A percentile compares a stretch with the other conserved stretches of the same genome.
Conservation (phyloP, 164 flowering plant species). For the Liquidambar formosana region DNA sequence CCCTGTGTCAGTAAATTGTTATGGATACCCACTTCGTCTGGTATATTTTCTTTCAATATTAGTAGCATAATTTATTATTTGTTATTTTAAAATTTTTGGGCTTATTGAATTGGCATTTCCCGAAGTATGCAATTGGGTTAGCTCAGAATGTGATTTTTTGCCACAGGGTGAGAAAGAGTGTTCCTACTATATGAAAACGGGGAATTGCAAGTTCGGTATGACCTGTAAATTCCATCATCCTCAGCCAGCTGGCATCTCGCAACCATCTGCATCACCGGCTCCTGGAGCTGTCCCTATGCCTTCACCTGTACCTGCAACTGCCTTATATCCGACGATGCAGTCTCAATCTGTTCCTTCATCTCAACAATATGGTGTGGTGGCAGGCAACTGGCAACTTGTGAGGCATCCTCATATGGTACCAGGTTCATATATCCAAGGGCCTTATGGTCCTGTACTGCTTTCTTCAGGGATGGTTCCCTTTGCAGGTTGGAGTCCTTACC, state of each 20-base stretch:
- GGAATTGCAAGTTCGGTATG: constrained; percentile 88
- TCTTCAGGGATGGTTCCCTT: constrained; percentile 70
- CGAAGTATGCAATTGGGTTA: not conserved
- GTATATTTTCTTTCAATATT: constrained; percentile 38
- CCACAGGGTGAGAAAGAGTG: constrained; percentile 94
- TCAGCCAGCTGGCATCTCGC: constrained; percentile 46
- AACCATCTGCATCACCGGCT: constrained; percentile 39
- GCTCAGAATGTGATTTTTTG: not conserved
- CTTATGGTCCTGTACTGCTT: constrained; percentile 69
- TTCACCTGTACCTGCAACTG: constrained; percentile 31
- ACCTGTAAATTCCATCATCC: constrained; percentile 98
- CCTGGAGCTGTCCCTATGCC: constrained; percentile 35
- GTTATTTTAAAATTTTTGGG: no score
- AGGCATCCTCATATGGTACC: constrained; percentile 68
- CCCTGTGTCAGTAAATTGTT: constrained; percentile 59
- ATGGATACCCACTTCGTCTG: constrained; percentile 89
- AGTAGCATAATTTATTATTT: not conserved
- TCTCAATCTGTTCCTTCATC: constrained; percentile 58
- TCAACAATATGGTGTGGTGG: constrained; percentile 62
- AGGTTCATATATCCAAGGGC: constrained; percentile 71
- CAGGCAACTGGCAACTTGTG: constrained; percentile 62
- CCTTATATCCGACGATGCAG: constrained; percentile 58
- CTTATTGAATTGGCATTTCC: not conserved
- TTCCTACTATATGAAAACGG: constrained; percentile 81
- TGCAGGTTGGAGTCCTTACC: constrained; percentile 75